Conservation (phyloP, 2,329 filamentous ascomycete genomes). For the Metarhizium sp. region DNA sequence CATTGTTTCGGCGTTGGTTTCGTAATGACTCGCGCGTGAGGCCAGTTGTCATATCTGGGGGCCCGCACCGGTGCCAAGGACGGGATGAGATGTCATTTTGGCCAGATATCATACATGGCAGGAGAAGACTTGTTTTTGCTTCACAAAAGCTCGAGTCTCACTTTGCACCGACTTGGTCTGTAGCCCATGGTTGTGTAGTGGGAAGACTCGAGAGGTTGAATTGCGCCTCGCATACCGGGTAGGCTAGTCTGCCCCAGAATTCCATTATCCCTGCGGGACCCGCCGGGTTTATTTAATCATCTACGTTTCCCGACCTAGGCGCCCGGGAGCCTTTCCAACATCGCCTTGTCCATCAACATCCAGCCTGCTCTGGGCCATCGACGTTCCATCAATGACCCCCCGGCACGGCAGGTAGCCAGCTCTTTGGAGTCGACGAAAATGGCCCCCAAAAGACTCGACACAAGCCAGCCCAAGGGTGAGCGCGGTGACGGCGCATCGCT, state of each 20-base stretch:
- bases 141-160: too few species aligned
- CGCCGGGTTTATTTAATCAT: too few species aligned
- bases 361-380: not conserved
- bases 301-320: not conserved
- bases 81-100: too few species aligned
- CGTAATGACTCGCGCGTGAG: too few species aligned
- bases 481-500: slow-evolving; percentile 33
- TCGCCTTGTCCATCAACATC: not conserved
- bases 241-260: not conserved
- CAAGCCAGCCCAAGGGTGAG: slow-evolving; percentile 10
- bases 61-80: too few species aligned
- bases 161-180: too few species aligned
- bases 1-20: too few species aligned
- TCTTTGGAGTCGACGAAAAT: slow-evolving; percentile 7
- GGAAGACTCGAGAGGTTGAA: too few species aligned
- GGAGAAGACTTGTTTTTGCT: too few species aligned
- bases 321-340: not conserved
- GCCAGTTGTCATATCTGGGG: too few species aligned
- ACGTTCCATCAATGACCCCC: not conserved
- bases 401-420: not conserved
- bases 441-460: slow-evolving; percentile 13
- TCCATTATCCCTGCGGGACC: not conserved
- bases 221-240: not conserved
- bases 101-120: too few species aligned
- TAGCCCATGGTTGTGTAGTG: too few species aligned